A percentile compares a stretch with the other conserved stretches of the same genome.
phyloP scores from a whole-genome alignment of 352 stramenopile species.

The Phytopythium chamaehyphon region DNA sequence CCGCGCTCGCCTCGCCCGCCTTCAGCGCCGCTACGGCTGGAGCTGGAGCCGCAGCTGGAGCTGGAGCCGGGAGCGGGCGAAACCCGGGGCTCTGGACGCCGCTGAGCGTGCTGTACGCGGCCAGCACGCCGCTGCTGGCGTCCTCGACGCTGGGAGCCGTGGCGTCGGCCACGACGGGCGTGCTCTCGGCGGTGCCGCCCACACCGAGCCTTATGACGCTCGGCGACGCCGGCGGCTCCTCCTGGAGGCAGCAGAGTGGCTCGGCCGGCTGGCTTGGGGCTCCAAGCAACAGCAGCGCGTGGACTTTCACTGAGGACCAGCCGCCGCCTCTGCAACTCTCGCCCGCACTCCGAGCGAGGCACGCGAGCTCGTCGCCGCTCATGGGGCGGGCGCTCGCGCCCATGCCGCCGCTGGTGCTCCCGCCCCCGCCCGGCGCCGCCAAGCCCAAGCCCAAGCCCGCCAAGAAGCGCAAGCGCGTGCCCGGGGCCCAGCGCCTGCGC shows the following conservation, averaged over 20 bases:
- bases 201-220: not conserved
- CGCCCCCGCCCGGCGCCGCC: not conserved
- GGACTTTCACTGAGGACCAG: not conserved
- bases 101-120: conserved; percentile 4
- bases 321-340: not conserved
- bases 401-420: conserved; percentile 12
- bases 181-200: not conserved
- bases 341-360: not conserved
- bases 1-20: not conserved
- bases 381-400: not conserved
- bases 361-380: not conserved
- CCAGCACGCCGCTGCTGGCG: not conserved
- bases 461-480: conserved; percentile 39
- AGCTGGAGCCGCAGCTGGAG: not conserved
- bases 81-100: not conserved
- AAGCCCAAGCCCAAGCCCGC: not conserved
- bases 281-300: not conserved
- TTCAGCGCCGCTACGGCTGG: not conserved
- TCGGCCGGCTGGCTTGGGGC: not conserved
- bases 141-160: not conserved
- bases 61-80: not conserved
- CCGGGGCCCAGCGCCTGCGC: conserved; percentile 43
- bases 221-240: not conserved
- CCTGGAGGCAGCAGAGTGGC: not conserved
- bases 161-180: not conserved